Evolutionary conservation across 2,329 filamentous ascomycete species (phyloP), one percentile per base, ranked within the genome.

Genomic region (Colletotrichum sp.): DNA sequence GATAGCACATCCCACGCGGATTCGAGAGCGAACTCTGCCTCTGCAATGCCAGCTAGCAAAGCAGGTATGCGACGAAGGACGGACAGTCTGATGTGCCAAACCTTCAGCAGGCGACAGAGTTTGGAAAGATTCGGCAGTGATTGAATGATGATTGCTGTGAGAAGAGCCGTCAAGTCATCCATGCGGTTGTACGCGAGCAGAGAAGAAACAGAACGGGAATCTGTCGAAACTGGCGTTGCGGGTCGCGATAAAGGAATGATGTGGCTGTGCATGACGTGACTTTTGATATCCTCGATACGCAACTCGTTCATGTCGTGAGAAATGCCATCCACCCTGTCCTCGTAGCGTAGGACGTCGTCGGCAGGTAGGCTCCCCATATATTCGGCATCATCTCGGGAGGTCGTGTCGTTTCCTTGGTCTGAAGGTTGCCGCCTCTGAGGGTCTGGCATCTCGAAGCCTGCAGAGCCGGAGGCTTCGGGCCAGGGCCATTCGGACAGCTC

Each of bases 141-240:
- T 81, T 97, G 95, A n/a, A 99, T 86, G 21, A 98, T 94, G 39
- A 96, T 98, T 32, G 96, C 95, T 2, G 97, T 98, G 72, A 99
- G 91, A 63, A 99, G 90, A 28, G 96, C 95, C 10, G 95, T 96
- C 80, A 98, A 92, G 83, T 99, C 97, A 80, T 97, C 96, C 88
- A 99, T 92, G 76, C 91, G 93, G 77, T 90, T 91, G 84, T 95
- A 95, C 57, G 88, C 86, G 34, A 86, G 85, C 83, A 81, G 86
- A 80, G 86, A 87, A 81, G 82, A 84, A 80, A 83, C 78, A 13
- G 86, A 83, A 21, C 81, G 81, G 64, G 83, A 87, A 80, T 86
- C 80, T 21, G 44, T 49, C 78, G 88, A 83, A 63, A 88, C 86
- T 13, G 88, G 88, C 13, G 86, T 88, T 8, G 84, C 86, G 15